Percentiles rank a stretch among this genome's conserved stretches.
Conservation (phyloP, 2,329 filamentous ascomycete species). For the Calonectria crousiana region DNA sequence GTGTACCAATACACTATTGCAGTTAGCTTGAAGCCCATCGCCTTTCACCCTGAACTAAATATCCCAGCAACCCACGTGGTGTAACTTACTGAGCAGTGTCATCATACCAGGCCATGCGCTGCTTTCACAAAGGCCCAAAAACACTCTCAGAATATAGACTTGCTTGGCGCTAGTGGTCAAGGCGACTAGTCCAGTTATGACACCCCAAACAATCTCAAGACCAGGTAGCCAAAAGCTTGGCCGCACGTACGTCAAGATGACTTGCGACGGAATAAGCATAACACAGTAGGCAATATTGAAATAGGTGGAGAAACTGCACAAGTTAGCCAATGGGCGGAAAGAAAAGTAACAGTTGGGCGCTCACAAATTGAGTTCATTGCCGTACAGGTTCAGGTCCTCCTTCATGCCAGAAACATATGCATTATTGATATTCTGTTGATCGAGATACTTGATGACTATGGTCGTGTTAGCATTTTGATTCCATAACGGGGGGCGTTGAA, state of each 20-base stretch:
- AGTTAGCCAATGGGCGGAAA: background rate
- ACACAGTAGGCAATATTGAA: constrained; percentile 72
- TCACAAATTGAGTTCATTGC: constrained; percentile 34
- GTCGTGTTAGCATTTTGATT: background rate
- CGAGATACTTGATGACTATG: constrained; percentile 39
- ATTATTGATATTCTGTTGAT: constrained; percentile 52
- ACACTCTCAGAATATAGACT: constrained; percentile 54
- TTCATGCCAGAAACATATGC: constrained; percentile 57
- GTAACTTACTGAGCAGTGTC: constrained; percentile 46
- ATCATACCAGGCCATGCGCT: constrained; percentile 53
- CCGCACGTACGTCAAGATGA: constrained; percentile 53
- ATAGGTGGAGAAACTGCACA: constrained; percentile 52
- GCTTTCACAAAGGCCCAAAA: constrained; percentile 53
- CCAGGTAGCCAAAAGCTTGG: constrained; percentile 54
- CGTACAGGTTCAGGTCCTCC: constrained; percentile 49
- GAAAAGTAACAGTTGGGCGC: background rate
- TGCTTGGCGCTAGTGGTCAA: constrained; percentile 48
- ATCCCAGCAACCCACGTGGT: no score
- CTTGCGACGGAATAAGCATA: constrained; percentile 52
- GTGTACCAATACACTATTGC: constrained; percentile 29
- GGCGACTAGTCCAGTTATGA: constrained; percentile 46
- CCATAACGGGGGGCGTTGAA: no score
- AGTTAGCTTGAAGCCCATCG: background rate
- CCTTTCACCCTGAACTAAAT: no score
- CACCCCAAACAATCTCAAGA: constrained; percentile 48